Evolutionary conservation across 306 rosid genomes (phyloP), one percentile per base, ranked within the genome.

Genomic region (Abrus pulchellus): DNA sequence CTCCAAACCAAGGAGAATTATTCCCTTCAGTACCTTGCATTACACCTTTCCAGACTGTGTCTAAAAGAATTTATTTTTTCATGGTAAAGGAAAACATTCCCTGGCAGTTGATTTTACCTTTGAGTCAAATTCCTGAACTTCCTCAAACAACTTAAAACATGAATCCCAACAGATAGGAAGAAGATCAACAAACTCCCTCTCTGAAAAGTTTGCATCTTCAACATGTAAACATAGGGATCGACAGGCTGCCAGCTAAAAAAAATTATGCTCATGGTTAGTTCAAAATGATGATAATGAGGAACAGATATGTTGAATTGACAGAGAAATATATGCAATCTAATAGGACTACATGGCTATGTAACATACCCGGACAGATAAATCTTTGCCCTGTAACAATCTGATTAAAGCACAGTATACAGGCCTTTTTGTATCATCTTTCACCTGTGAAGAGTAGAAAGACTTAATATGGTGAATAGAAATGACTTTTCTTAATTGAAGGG

Each of bases 71-170:
- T 72, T 45, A 72, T 2, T 43, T 70, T 44, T 38, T 48, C 38
- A 71, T 77, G 8, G 33, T 33, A 40, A 68, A 33, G 34, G 60
- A 28, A 65, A 60, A 79, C 60, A 75, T 75, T 80, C 73, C 29
- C 59, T 57, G 70, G 77, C 73, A 78, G 70, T 13, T 75, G 20
- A 44, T 48, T 55, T 83, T 88, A 94, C 99, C 99, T 94, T 94
- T 30, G 99, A 94, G 81, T 94, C 99, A 68, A 94, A 94, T 87
- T 94, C 99, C 88, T 87, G 94, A 83, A 94, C 97, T 53, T 89
- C 95, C 79, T 91, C 99, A 64, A 91, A 85, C 90, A 94, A 80
- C 80, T 84, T 91, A 81, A 94, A 92, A 87, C 97, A 91, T 8
- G 94, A 91, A 43, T 88, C 97, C 99, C 97, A 94, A 76, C 99